These are phyloP conservation scores for Cicer arietinum DNA, from an alignment of 306 rosid species.

Conservation along the genomic window DNA sequence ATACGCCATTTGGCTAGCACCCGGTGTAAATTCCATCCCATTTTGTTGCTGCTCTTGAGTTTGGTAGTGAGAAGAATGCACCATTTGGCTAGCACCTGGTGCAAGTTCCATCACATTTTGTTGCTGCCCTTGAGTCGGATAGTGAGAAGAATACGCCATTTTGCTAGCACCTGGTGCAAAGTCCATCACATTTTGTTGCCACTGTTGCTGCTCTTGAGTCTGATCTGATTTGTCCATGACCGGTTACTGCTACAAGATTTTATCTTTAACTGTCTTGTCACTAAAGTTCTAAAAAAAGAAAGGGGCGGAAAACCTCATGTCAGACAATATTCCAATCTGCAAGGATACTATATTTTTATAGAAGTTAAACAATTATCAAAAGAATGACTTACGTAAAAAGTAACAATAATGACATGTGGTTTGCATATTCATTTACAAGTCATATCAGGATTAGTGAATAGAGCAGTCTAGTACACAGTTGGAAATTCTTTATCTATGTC, in stretches of 20 bases:
- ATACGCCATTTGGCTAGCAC: no score
- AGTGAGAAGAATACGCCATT: conserved; percentile 66
- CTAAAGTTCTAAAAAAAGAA: conserved; percentile 45
- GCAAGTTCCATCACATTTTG: no score
- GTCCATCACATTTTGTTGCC: conserved; percentile 48
- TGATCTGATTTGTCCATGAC: conserved; percentile 78
- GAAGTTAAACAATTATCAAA: background rate
- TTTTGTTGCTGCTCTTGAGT: conserved; percentile 38
- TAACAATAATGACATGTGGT: conserved; percentile 7
- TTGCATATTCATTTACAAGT: background rate
- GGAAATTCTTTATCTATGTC: conserved; percentile 12
- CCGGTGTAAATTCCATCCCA: no score
- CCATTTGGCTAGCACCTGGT: conserved; percentile 51
- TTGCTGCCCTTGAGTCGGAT: conserved; percentile 44
- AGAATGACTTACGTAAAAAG: background rate
- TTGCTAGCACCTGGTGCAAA: conserved; percentile 56
- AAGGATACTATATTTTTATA: background rate
- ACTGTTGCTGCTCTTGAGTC: conserved; percentile 57
- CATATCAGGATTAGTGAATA: conserved; percentile 2
- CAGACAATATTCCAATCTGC: conserved; percentile 32
- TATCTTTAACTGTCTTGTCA: conserved; percentile 41
- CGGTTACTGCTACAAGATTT: conserved; percentile 30
- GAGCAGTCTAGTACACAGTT: background rate
- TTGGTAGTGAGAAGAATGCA: no score
- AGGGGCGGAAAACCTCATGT: background rate